Evolutionary conservation across 345 rosid genomes (phyloP).

Genomic region (Isatis tinctoria): DNA sequence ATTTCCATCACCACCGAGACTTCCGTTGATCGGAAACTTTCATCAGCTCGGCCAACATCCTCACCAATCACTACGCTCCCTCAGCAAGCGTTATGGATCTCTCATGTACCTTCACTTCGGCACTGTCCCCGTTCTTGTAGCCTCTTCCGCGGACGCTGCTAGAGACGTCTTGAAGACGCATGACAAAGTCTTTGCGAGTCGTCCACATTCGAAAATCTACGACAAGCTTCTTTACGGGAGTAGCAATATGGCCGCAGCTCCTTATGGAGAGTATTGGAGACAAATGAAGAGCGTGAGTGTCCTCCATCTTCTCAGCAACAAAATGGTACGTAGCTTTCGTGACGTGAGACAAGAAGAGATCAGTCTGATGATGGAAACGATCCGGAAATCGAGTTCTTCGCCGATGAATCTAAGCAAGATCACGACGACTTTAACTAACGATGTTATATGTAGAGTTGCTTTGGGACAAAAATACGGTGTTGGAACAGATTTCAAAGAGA

Average conservation of each 20-base stretch:
- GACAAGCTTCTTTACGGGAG: conserved; percentile 41
- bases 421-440: conserved; percentile 30
- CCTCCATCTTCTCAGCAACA: conserved; percentile 46
- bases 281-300: conserved; percentile 51
- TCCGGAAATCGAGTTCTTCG: conserved; percentile 14
- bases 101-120: conserved; percentile 60
- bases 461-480: conserved; percentile 52
- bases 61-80: conserved; percentile 41
- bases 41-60: conserved; percentile 45
- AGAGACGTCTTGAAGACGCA: conserved; percentile 39
- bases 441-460: conserved; percentile 50
- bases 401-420: conserved; percentile 41
- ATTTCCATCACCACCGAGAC: conserved; percentile 50
- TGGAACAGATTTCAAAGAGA: conserved; percentile 36
- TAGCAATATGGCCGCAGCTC: conserved; percentile 32
- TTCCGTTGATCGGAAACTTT: conserved; percentile 62
- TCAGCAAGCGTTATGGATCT: conserved; percentile 49
- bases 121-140: conserved; percentile 37
- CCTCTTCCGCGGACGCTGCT: conserved; percentile 53
- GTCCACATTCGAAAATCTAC: conserved; percentile 29
- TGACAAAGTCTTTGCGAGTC: conserved; percentile 44
- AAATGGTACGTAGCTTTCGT: conserved; percentile 40
- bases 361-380: conserved; percentile 23
- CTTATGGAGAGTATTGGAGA: conserved; percentile 74
- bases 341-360: conserved; percentile 49